Conservation (phyloP, 805 yeast species). For the Phaffomyces antillensis region DNA sequence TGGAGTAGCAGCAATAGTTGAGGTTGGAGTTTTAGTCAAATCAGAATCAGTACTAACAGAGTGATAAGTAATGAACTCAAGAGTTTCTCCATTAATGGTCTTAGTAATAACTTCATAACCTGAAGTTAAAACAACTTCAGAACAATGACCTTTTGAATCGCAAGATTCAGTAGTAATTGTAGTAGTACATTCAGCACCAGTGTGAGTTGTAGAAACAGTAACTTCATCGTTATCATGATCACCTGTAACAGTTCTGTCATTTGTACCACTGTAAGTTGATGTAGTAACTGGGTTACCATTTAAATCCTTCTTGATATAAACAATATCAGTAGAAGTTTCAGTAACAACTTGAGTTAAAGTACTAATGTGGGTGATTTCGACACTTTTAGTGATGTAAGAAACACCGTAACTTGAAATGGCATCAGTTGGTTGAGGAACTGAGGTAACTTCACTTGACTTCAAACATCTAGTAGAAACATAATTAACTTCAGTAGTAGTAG, state of each 20-base stretch:
- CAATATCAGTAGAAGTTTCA: constrained; percentile 17
- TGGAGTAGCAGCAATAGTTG: not conserved
- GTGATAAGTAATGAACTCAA: not conserved
- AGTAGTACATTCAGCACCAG: not conserved
- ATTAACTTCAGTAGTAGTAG: constrained; percentile 8
- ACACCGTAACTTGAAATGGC: constrained; percentile 16
- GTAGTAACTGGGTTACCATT: constrained; percentile 3
- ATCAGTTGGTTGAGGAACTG: constrained; percentile 16
- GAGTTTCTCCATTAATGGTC: constrained; percentile 1
- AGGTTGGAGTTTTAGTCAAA: not conserved
- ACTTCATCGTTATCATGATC: not conserved
- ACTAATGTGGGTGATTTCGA: constrained; percentile 18
- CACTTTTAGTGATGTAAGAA: constrained; percentile 15
- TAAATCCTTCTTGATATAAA: constrained; percentile 6
- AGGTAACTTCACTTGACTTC: constrained; percentile 12
- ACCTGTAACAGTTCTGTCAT: not conserved
- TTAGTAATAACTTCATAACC: constrained; percentile 2
- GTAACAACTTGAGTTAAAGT: constrained; percentile 15
- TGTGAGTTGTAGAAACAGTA: too few species aligned
- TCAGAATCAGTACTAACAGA: too few species aligned
- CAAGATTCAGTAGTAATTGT: not conserved
- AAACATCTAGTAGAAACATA: constrained; percentile 19
- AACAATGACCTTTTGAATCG: not conserved
- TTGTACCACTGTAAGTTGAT: not conserved
- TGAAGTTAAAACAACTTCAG: not conserved